Evolutionary conservation across 2,329 filamentous ascomycete species (phyloP), one percentile per base, ranked within the genome.

Genomic region (Colletotrichum ledebouriae): DNA sequence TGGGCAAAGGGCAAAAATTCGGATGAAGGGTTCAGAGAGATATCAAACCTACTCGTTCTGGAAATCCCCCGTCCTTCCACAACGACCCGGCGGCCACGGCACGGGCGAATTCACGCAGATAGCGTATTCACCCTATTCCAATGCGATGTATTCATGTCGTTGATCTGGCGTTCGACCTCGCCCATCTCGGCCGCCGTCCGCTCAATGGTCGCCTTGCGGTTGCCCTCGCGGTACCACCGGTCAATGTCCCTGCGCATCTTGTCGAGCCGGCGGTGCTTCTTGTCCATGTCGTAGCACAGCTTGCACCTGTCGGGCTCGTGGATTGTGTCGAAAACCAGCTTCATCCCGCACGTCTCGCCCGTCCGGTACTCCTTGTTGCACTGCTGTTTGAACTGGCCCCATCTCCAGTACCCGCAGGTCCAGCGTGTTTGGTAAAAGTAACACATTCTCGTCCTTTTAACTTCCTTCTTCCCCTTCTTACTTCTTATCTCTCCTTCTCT

Each of bases 311-410:
- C 87, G 49, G 79, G 74, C 61, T 91, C 85, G 67, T 84, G 83
- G 71, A 88, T 85, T 29, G 93, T 94, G 73, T 89, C 84, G 83
- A 92, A 94, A 76, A 97, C 90, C 72, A 97, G 88, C 82, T 94
- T 97, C 83, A 97, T 91, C 70, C 95, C 95, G 82, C 95, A 98
- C 42, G 95, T 98, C 85, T 98, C 95, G 75, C 95, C 95, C 73
- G 93, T 97, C 72, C 95, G 92, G 83, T 97, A 97, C 80, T 98
- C 95, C 81, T 94, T 94, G 80, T 92, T 91, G 86, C 95, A 98
- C 78, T 97, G 94, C 80, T 94, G 89, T 73, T 92, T 90, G 84
- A 98, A 98, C 82, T 91, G 92, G 73, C 93, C 92, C 94, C 94
- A 98, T 81, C 94, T 94, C 91, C 92, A 97, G 86, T 94, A 95